Evolutionary conservation across 768 basidiomycete species (phyloP).

Genomic region (Lactarius tabidus): DNA sequence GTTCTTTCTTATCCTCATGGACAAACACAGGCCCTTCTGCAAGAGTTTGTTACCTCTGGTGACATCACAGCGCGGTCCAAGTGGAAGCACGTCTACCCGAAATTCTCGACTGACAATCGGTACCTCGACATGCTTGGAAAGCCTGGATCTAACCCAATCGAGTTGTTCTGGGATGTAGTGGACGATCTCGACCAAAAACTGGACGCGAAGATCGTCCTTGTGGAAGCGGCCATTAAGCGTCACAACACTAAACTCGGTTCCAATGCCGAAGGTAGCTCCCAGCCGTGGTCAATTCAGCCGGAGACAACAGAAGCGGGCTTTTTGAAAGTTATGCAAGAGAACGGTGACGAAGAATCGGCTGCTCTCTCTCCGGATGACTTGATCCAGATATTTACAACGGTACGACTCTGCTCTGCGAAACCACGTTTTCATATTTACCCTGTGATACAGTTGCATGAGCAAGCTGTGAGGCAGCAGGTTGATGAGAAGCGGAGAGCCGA

Average conservation of each 20-base stretch:
- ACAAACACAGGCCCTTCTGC: conserved; percentile 57
- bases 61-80: conserved; percentile 78
- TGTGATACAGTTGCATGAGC: conserved; percentile 58
- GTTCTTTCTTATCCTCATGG: neutral
- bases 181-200: conserved; percentile 84
- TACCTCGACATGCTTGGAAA: conserved; percentile 88
- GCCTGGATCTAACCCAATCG: conserved; percentile 91
- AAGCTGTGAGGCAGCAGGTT: conserved; percentile 67
- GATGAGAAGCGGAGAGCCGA: conserved; percentile 87
- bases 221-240: conserved; percentile 57
- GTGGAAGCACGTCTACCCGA: conserved; percentile 87
- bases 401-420: conserved; percentile 35
- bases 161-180: conserved; percentile 93
- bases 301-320: conserved; percentile 69
- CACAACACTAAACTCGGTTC: conserved; percentile 38
- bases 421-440: conserved; percentile 3
- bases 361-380: conserved; percentile 51
- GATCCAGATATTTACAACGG: conserved; percentile 56
- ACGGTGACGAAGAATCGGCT: conserved; percentile 49
- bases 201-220: conserved; percentile 68
- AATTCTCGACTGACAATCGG: conserved; percentile 71
- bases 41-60: conserved; percentile 59
- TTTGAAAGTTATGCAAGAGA: conserved; percentile 48
- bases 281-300: conserved; percentile 42
- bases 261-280: conserved; percentile 28